Evolutionary conservation across 257 asterid genomes (phyloP).

Genomic region (Solanum sparsipilum): DNA sequence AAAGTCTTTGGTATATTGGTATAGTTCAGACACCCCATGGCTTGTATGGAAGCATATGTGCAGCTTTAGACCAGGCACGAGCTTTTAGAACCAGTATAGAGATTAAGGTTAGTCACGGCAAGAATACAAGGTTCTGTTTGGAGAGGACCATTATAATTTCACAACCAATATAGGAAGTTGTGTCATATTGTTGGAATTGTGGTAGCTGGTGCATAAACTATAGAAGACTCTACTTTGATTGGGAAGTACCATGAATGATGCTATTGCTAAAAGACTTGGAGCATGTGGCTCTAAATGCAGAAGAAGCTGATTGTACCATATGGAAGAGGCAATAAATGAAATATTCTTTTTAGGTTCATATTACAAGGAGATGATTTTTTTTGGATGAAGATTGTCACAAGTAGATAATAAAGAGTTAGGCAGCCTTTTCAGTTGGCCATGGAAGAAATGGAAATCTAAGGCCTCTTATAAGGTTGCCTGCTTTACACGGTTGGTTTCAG

Average conservation of each 20-base stretch:
- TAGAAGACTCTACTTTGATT: neutral
- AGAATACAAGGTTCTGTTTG: neutral
- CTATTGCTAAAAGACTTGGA: neutral
- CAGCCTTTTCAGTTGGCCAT: neutral
- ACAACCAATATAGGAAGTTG: neutral
- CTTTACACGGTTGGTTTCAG: neutral
- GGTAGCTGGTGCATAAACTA: neutral
- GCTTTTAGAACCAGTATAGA: neutral
- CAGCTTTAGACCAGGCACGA: neutral
- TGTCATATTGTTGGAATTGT: neutral
- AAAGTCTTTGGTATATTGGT: neutral
- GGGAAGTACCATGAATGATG: neutral
- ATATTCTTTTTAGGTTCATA: neutral
- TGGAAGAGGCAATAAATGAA: neutral
- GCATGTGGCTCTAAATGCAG: neutral
- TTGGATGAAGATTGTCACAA: neutral
- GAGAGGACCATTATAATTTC: neutral
- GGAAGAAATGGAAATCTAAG: neutral
- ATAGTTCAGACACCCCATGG: neutral
- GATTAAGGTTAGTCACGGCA: neutral
- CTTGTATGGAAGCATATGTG: neutral
- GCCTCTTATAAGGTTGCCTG: neutral
- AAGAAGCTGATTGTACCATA: neutral
- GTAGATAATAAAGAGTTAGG: neutral
- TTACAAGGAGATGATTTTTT: neutral